A percentile compares a stretch with the other conserved stretches of the same genome.
phyloP scores from a whole-genome alignment of 2,329 filamentous ascomycete species.

The Graphilbum sp. region DNA sequence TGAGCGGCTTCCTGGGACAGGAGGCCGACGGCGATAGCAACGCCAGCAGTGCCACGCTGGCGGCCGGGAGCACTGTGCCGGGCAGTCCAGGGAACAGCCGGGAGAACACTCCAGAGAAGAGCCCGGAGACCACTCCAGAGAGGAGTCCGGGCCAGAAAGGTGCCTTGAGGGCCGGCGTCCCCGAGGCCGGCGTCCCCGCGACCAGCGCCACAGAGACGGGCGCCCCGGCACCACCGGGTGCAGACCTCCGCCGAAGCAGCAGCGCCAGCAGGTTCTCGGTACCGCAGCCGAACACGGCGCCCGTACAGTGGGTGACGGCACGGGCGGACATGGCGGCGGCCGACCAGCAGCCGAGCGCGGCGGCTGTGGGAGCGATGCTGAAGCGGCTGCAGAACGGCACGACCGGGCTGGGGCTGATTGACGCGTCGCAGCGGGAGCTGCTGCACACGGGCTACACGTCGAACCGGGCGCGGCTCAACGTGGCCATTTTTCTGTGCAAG shows the following conservation, averaged over 20 bases:
- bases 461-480: constrained; percentile 61
- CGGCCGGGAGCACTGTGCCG: too few relatives aligned
- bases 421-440: constrained; percentile 60
- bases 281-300: too few relatives aligned
- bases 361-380: constrained; percentile 30
- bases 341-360: constrained; percentile 23
- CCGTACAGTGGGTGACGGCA: constrained; percentile 35
- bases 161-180: too few relatives aligned
- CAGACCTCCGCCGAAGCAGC: too few relatives aligned
- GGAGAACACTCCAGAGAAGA: neutral
- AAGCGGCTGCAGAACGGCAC: constrained; percentile 47
- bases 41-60: too few relatives aligned
- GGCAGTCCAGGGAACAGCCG: too few relatives aligned
- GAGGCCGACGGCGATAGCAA: neutral
- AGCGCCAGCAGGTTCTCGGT: too few relatives aligned
- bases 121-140: constrained; percentile 15
- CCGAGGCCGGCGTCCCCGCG: too few relatives aligned
- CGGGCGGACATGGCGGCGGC: constrained; percentile 13
- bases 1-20: constrained; percentile 41
- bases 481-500: constrained; percentile 57
- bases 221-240: too few relatives aligned
- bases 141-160: too few relatives aligned
- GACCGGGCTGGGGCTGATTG: constrained; percentile 62
- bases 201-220: too few relatives aligned
- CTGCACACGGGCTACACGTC: constrained; percentile 63